These are phyloP conservation scores for Cyamopsis tetragonoloba DNA, from an alignment of 306 rosid species.

Conservation along the genomic window DNA sequence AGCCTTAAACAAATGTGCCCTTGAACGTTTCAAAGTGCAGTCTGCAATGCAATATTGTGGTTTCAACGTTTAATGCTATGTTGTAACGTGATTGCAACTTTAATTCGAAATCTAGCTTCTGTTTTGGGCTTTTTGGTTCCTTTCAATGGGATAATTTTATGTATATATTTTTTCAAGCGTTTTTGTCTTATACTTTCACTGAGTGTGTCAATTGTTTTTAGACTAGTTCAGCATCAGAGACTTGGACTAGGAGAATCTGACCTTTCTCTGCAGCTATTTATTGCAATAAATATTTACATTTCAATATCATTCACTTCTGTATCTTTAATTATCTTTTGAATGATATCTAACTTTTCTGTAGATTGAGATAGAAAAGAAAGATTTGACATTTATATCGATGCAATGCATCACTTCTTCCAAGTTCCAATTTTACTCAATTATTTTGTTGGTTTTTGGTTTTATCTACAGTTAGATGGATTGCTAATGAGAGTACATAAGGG, in stretches of 20 bases:
- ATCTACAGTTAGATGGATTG: background rate
- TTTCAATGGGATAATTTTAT: background rate
- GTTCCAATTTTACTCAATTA: background rate
- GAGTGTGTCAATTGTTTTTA: background rate
- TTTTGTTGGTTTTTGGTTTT: background rate
- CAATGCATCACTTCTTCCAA: background rate
- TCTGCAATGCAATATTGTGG: too few species aligned
- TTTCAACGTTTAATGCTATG: too few species aligned
- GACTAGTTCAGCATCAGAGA: background rate
- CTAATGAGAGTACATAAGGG: background rate
- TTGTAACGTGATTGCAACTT: too few species aligned
- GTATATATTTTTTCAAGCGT: background rate
- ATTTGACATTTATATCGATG: too few species aligned
- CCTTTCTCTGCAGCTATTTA: background rate
- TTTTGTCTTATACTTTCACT: background rate
- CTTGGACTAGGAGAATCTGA: background rate
- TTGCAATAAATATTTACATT: background rate
- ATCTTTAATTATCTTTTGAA: background rate
- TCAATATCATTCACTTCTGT: background rate
- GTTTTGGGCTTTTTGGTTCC: background rate
- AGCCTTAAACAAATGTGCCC: too few species aligned
- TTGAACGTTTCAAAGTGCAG: too few species aligned
- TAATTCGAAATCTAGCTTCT: too few species aligned
- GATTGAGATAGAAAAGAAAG: too few species aligned
- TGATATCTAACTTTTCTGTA: background rate